Conservation (phyloP, 1,139 yeast species). For the Magnusiomyces paraingens region DNA sequence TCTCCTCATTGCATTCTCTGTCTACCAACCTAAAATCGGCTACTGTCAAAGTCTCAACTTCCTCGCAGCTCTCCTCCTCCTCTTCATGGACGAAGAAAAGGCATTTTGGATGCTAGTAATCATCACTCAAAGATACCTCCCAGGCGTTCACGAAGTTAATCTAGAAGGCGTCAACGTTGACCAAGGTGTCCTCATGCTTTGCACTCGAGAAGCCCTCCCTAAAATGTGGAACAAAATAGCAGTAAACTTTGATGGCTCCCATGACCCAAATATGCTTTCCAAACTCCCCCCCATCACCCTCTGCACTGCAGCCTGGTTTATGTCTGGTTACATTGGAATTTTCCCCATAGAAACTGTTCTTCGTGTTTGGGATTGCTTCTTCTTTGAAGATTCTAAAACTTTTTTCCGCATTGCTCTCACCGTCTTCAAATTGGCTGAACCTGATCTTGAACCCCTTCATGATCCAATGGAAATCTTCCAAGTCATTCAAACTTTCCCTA, state of each 20-base stretch:
- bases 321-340: conserved; percentile 87
- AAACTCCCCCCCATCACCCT: conserved; percentile 85
- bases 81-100: conserved; percentile 82
- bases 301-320: conserved; percentile 96
- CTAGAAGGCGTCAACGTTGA: conserved; percentile 93
- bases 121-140: conserved; percentile 75
- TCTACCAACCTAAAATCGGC: conserved; percentile 84
- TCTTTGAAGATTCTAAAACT: conserved; percentile 86
- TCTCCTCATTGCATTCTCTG: conserved; percentile 76
- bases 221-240: conserved; percentile 60
- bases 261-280: conserved; percentile 58
- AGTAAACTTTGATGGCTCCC: conserved; percentile 34
- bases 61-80: conserved; percentile 72
- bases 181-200: conserved; percentile 88
- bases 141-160: conserved; percentile 86
- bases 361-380: conserved; percentile 89
- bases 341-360: conserved; percentile 82
- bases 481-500: conserved; percentile 77
- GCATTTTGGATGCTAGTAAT: conserved; percentile 96
- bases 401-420: conserved; percentile 79
- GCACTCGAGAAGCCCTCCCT: conserved; percentile 79
- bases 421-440: conserved; percentile 71
- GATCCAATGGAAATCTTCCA: conserved; percentile 88
- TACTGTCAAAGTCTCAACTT: conserved; percentile 94
- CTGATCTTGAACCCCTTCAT: conserved; percentile 42